Base-by-base conservation (phyloP, 352 stramenopile species). In the Globisporangium perplexum region DNA sequence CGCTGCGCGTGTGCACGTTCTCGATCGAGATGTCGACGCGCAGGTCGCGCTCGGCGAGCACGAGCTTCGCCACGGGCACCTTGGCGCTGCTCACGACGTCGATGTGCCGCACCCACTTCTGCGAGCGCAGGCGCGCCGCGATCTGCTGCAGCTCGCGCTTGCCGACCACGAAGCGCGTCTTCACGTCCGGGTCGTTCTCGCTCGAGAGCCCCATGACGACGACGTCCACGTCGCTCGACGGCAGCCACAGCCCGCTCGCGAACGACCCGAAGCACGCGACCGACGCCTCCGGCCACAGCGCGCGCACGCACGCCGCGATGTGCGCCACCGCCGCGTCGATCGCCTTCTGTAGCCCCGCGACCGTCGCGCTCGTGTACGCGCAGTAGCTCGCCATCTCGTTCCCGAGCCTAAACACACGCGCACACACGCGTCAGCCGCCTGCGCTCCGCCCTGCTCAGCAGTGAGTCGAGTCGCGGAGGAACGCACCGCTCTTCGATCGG, bases 21-120 rank as follows among this genome's bases (percentile, higher is more conserved):
- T 96, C 86, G 39, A 97, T 92, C 7, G 85, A 93, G 42, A 97
- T 91, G 59, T 97, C 88, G 26, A 97, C 79, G 41, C 79, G 73
- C 30, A 91, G 56, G 31, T 71, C 69, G n/a, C 68, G 64, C 15
- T 71, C 69, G 7, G 73, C 73, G 39, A 93, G 58, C 48, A 86
- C 65, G 36, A 94, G 56, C 59, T 94, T 95, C 23, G 89, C 86
- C 3, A 96, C 87, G 0, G 86, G 86, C 23, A 96, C 86, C 46
- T 90, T 91, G 14, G 86, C 82, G 39, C 78, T 74, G 14, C 79
- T 61, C n/a, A 96, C 75, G 8, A 94, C 77, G 35, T 94, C 83
- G 31, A 92, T 85, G 22, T 76, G 72, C 45, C 90, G 63, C 33
- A 95, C 74, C 79, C 84, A 96, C 23, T 63, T 61, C 46, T 92